Evolutionary conservation across 495 filamentous ascomycete species (phyloP).

Genomic region (Physcia stellaris): DNA sequence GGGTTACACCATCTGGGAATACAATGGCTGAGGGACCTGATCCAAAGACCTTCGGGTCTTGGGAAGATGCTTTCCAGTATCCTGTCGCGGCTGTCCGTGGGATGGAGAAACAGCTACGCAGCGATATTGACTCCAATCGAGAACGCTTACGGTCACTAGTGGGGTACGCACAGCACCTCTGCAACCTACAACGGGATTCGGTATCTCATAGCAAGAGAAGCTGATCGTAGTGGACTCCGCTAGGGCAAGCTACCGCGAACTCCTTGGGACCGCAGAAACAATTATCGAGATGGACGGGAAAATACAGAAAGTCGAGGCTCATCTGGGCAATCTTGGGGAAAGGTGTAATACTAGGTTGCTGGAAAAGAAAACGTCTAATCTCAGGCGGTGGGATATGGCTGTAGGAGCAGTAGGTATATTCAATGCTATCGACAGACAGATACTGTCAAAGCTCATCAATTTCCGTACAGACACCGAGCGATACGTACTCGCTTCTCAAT

Average conservation of each 20-base stretch:
- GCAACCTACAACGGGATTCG: no score
- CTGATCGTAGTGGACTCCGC: slow-evolving; percentile 5
- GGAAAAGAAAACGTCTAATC: slow-evolving; percentile 50
- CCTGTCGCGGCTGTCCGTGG: slow-evolving; percentile 48
- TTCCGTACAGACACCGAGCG: slow-evolving; percentile 33
- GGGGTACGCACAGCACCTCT: no score
- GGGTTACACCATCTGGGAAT: no score
- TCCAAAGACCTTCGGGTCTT: slow-evolving; percentile 42
- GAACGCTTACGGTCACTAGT: slow-evolving; percentile 82
- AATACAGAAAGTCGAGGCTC: slow-evolving; percentile 58
- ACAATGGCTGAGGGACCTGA: slow-evolving; percentile 49
- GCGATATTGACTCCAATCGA: slow-evolving; percentile 63
- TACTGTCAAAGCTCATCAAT: background rate
- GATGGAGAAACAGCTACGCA: slow-evolving; percentile 49
- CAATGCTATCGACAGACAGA: background rate
- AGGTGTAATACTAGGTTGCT: slow-evolving; percentile 64
- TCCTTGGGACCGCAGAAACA: slow-evolving; percentile 81
- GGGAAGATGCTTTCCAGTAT: slow-evolving; percentile 57
- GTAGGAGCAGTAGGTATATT: slow-evolving; percentile 31
- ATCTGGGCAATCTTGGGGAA: slow-evolving; percentile 56
- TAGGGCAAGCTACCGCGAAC: slow-evolving; percentile 78
- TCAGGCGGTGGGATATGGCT: slow-evolving; percentile 42
- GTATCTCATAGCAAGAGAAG: no score
- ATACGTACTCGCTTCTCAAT: slow-evolving; percentile 44
- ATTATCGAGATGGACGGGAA: slow-evolving; percentile 79